These are phyloP conservation scores for Neohortaea acidophila DNA, from an alignment of 495 filamentous ascomycete genomes.

Conservation along the genomic window DNA sequence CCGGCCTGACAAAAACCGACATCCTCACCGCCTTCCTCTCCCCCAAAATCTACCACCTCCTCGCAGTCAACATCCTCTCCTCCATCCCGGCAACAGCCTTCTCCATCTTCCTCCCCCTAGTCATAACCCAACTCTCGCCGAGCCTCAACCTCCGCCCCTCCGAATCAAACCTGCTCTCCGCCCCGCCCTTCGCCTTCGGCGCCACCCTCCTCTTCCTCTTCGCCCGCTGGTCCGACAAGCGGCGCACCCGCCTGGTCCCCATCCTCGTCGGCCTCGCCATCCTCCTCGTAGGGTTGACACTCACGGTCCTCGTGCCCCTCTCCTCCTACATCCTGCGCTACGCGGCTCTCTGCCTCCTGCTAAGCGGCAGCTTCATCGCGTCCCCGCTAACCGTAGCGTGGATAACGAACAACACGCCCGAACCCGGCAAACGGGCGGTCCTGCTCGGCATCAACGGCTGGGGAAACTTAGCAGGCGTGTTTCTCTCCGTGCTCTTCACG, in stretches of 20 bases:
- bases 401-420: constrained; percentile 39
- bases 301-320: constrained; percentile 27
- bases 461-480: constrained; percentile 42
- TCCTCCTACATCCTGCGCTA: constrained; percentile 29
- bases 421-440: constrained; percentile 38
- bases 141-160: constrained; percentile 24
- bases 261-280: constrained; percentile 35
- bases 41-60: constrained; percentile 38
- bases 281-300: constrained; percentile 32
- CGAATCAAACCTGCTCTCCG: constrained; percentile 39
- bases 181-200: constrained; percentile 40
- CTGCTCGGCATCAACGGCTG: constrained; percentile 45
- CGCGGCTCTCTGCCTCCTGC: constrained; percentile 37
- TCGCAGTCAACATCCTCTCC: constrained; percentile 39
- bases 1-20: constrained; percentile 32
- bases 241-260: constrained; percentile 32
- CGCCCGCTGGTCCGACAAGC: constrained; percentile 33
- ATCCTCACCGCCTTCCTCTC: constrained; percentile 34
- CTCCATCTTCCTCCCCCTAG: constrained; percentile 40
- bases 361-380: constrained; percentile 39
- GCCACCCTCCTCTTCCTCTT: constrained; percentile 33
- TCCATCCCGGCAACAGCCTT: constrained; percentile 39
- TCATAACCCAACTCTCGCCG: constrained; percentile 23
- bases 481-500: constrained; percentile 33
- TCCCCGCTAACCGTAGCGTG: constrained; percentile 42